Base-by-base conservation (phyloP, 305 asterid species). In the Fraxinus sp. region DNA sequence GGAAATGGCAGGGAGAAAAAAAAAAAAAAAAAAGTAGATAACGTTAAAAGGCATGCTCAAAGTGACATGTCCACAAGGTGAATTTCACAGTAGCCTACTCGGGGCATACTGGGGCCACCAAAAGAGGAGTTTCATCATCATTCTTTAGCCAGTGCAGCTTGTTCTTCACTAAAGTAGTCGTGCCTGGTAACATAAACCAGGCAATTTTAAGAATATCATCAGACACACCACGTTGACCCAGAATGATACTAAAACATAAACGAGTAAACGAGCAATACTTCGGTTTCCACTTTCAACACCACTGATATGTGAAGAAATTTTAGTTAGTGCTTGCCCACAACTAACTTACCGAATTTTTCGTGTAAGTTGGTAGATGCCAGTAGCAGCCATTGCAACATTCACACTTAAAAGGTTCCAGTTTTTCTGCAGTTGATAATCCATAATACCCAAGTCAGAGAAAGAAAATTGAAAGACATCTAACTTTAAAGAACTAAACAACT, bases 381-480 rank as follows among this genome's bases (percentile, higher is more conserved):
- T 93, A 20, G 93, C 91, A 10, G 95, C 96, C 97, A 93, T 93
- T 78, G 90, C 96, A 70, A 93, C 81, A 83, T 92, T 93, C 36
- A 92, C 97, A 73, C 96, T 93, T 55, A 93, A 88, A 33, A 93
- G 95, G 76, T 93, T 93, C 97, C 97, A 93, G 85, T 93, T 93
- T 81, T 92, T 93, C 96, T 93, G 96, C 91, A 88, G 55, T 79
- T 74, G 83, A 84, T 5, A 70, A 82, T 28, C 62, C 78, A 72
- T 30, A 66, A 80, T 79, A 55, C 33, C 13, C 16, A 4, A 59
- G 13, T 33, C 28, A 70, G 10, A 0, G 41, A 16, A 14, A n/a
- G 20, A 79, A 35, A 28, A 13, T 16, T 22, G 46, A 43, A 66
- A 35, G 75, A 78, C 57, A 16, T 62, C 24, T 57, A 77, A 33